These are phyloP conservation scores for Aspergillus brasiliensis DNA, from an alignment of 2,329 filamentous ascomycete genomes.

Conservation along the genomic window DNA sequence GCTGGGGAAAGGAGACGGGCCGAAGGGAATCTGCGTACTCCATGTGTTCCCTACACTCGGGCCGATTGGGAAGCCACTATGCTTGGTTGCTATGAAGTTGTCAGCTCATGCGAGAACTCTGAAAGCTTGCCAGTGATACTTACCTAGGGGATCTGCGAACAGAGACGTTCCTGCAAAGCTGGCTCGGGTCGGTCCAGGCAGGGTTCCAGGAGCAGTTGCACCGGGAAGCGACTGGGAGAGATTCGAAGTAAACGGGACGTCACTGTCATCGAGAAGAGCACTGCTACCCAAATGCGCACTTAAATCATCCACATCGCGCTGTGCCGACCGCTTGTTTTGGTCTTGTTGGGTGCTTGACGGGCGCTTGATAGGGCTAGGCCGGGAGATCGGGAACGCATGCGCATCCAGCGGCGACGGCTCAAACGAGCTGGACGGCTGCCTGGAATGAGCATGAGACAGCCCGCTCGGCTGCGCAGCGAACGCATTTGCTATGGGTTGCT, in stretches of 20 bases:
- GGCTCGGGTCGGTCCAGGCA: slow-evolving; percentile 43
- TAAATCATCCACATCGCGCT: slow-evolving; percentile 68
- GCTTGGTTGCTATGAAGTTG: slow-evolving; percentile 33
- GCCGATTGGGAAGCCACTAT: slow-evolving; percentile 36
- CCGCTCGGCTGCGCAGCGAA: slow-evolving; percentile 40
- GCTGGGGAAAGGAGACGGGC: slow-evolving; percentile 38
- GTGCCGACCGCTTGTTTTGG: slow-evolving; percentile 44
- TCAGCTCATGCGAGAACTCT: slow-evolving; percentile 16
- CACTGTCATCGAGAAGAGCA: slow-evolving; percentile 76
- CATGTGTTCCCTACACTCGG: slow-evolving; percentile 37
- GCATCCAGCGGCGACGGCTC: slow-evolving; percentile 63
- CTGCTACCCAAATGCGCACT: slow-evolving; percentile 86
- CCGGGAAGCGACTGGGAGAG: slow-evolving; percentile 49
- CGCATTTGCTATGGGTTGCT: slow-evolving; percentile 45
- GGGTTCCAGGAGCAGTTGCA: slow-evolving; percentile 56
- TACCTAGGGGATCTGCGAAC: slow-evolving; percentile 46
- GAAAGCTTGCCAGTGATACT: not conserved
- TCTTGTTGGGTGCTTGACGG: slow-evolving; percentile 71
- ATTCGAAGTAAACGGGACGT: slow-evolving; percentile 62
- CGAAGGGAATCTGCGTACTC: slow-evolving; percentile 42
- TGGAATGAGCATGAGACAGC: slow-evolving; percentile 64
- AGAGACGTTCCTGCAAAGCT: slow-evolving; percentile 46
- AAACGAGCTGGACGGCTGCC: slow-evolving; percentile 71
- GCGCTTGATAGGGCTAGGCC: slow-evolving; percentile 84
- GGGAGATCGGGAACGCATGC: slow-evolving; percentile 69